phyloP scores from a whole-genome alignment of 306 rosid species.

The Dicorynia guianensis region DNA sequence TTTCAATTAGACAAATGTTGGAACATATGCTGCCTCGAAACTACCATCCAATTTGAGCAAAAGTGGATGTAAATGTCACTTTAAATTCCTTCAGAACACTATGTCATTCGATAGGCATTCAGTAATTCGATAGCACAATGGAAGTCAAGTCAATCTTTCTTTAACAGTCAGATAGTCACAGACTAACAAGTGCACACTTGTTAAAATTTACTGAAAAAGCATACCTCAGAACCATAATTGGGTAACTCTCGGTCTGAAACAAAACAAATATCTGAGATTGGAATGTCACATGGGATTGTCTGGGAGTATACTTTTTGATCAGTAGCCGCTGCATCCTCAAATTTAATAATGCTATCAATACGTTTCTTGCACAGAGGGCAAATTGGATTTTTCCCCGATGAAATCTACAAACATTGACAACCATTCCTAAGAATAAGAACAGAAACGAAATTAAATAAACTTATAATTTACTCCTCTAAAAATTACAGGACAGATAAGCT shows the following conservation, averaged over 20 bases:
- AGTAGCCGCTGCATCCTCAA: slow-evolving; percentile 65
- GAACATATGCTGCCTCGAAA: not conserved
- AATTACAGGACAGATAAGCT: slow-evolving; percentile 6
- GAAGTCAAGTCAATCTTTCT: slow-evolving; percentile 9
- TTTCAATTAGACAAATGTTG: slow-evolving; percentile 3
- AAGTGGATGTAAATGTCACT: not conserved
- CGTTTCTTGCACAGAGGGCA: slow-evolving; percentile 92
- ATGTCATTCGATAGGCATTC: slow-evolving; percentile 13
- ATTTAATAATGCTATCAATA: slow-evolving; percentile 66
- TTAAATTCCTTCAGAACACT: slow-evolving; percentile 15
- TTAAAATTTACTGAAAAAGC: slow-evolving; percentile 37
- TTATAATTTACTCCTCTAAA: not conserved
- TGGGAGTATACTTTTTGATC: slow-evolving; percentile 91
- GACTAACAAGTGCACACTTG: not conserved
- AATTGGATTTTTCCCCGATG: slow-evolving; percentile 60
- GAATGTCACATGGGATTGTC: slow-evolving; percentile 73
- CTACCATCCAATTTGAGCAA: not conserved
- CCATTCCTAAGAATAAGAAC: slow-evolving; percentile 42
- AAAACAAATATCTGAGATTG: slow-evolving; percentile 53
- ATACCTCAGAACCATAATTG: slow-evolving; percentile 64
- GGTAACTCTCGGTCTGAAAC: slow-evolving; percentile 46
- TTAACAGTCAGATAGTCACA: not conserved
- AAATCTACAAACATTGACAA: slow-evolving; percentile 55
- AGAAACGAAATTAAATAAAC: slow-evolving; percentile 22
- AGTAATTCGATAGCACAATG: slow-evolving; percentile 9